Conservation (phyloP, 805 yeast genomes). For the Cyberlindnera sargentensis region DNA sequence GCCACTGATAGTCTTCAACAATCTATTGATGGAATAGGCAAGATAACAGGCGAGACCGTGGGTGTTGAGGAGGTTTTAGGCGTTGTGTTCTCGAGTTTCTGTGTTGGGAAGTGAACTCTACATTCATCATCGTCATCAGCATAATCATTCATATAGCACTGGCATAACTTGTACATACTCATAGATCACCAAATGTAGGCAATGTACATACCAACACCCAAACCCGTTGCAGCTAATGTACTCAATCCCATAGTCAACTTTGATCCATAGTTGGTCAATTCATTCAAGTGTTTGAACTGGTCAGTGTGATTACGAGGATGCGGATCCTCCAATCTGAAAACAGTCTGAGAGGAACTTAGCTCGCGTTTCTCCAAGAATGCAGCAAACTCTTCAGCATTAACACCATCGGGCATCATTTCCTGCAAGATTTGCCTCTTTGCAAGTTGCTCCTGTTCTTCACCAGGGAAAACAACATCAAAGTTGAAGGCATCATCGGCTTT, state of each 20-base stretch:
- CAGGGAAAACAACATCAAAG: conserved; percentile 9
- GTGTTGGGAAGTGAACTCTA: conserved; percentile 71
- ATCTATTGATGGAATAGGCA: conserved; percentile 84
- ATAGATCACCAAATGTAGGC: too few species aligned
- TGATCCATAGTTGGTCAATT: too few species aligned
- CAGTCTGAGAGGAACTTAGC: too few species aligned
- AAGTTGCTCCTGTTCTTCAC: neutral
- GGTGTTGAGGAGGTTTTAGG: conserved; percentile 90
- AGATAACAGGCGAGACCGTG: conserved; percentile 82
- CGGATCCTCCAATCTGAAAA: too few species aligned
- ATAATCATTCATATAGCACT: too few species aligned
- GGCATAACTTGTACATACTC: too few species aligned
- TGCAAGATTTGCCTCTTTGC: neutral
- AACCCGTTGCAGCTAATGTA: too few species aligned
- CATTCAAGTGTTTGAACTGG: too few species aligned
- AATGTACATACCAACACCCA: too few species aligned
- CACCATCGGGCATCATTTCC: neutral
- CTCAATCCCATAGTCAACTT: too few species aligned
- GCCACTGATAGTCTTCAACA: conserved; percentile 71
- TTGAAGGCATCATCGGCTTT: conserved; percentile 10
- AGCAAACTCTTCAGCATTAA: neutral
- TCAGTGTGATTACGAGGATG: too few species aligned
- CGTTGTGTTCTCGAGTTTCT: conserved; percentile 84
- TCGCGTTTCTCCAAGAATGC: neutral
- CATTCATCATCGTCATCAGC: too few species aligned